These are phyloP conservation scores for Gastrolobium villosum DNA, from an alignment of 306 rosid genomes.

Conservation along the genomic window DNA sequence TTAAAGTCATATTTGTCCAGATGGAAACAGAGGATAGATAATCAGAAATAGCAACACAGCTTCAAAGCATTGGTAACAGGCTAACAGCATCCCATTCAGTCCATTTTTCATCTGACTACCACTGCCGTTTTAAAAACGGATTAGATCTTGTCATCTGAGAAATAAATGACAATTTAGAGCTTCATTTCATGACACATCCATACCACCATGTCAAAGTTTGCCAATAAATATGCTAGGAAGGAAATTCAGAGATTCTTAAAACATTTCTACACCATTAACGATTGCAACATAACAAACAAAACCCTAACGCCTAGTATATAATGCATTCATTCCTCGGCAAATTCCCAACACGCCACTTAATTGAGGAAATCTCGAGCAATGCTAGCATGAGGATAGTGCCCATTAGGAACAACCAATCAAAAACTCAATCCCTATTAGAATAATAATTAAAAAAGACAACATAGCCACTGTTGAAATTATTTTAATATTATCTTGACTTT, in stretches of 20 bases:
- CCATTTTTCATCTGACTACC: not conserved
- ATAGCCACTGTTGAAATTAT: too few species aligned
- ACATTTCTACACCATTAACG: too few species aligned
- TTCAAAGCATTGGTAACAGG: not conserved
- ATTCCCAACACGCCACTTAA: too few species aligned
- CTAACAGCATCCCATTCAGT: not conserved
- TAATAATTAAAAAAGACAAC: too few species aligned
- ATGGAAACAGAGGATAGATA: not conserved
- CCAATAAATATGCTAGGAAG: not conserved
- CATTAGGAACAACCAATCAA: too few species aligned
- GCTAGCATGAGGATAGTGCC: too few species aligned
- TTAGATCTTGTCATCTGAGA: conserved; percentile 7
- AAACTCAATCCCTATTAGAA: too few species aligned
- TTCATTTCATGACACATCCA: conserved; percentile 12
- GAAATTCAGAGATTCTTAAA: not conserved
- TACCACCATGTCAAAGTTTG: not conserved
- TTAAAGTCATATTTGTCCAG: not conserved
- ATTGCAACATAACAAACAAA: too few species aligned
- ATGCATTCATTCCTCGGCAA: too few species aligned
- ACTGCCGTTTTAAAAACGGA: not conserved
- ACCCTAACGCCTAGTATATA: too few species aligned
- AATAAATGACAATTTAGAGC: conserved; percentile 1
- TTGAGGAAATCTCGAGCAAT: too few species aligned
- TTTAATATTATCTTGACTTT: too few species aligned
- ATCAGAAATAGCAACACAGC: not conserved